Base-by-base conservation (phyloP, 169 alveolate genomes). In the Plasmodium relictum region DNA sequence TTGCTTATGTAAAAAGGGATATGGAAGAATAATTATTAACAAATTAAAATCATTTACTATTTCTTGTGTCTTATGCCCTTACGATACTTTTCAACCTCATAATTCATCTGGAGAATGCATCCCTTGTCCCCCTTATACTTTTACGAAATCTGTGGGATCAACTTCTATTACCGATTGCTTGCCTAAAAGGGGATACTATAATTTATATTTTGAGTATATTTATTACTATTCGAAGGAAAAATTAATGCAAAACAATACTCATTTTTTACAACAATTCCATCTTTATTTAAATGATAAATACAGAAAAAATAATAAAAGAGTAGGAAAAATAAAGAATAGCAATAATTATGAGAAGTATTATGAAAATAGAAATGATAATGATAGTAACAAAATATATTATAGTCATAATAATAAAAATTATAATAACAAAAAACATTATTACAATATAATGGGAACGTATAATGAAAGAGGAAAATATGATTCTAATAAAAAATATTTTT, bases 81-180 rank as follows among this genome's bases (percentile, higher is more conserved):
- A 65, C 12, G 94, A 94, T 22, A 85, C 89, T 9, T 94, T 94
- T 74, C 96, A 94, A 74, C 86, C 66, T 22, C 86, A 69, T 24
- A 95, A 89, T 61, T 62, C 93, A 48, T 78, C 83, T 16, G 72
- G 68, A n/a, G 88, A 62, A 18, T 94, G 96, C 26, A 59, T 94
- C 48, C 95, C 96, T 48, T 94, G 96, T 39, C 96, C 96, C 6
- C 73, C 69, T 37, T 22, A 88, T 45, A 89, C 96, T 12, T 74
- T 91, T 44, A 94, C 95, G 1, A 45, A 45, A 31, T 42, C 68
- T 22, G 31, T 44, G 10, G 92, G 88, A 42, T 89, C 96, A 2
- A 90, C 89, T 8, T 74, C 92, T 22, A 56, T 94, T n/a, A 70
- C 88, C 26, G 73, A 89, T 24, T 94, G 96, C 44, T 20, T 91